These are phyloP conservation scores for Leccinum boreale DNA, from an alignment of 768 basidiomycete species.

Conservation along the genomic window DNA sequence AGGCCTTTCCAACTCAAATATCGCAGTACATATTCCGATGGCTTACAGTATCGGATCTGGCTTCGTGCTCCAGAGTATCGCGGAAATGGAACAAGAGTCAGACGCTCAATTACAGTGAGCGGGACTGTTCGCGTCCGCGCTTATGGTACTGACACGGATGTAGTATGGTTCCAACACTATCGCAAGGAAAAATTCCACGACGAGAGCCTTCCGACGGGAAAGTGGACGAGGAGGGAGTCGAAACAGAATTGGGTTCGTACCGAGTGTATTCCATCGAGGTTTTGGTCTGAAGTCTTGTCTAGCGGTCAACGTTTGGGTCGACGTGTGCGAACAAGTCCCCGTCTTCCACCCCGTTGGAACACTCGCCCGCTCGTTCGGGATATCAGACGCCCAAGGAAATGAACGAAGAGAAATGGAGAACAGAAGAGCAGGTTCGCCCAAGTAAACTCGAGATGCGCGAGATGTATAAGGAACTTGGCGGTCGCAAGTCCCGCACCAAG, in stretches of 20 bases:
- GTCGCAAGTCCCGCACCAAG: slow-evolving; percentile 76
- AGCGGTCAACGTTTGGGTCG: slow-evolving; percentile 53
- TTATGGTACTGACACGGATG: slow-evolving; percentile 6
- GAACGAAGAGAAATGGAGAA: slow-evolving; percentile 70
- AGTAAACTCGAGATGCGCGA: slow-evolving; percentile 85
- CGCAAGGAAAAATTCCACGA: slow-evolving; percentile 85
- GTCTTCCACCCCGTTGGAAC: slow-evolving; percentile 44
- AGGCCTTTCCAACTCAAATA: slow-evolving; percentile 73
- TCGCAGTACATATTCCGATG: slow-evolving; percentile 73
- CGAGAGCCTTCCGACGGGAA: slow-evolving; percentile 70
- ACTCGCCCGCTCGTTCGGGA: slow-evolving; percentile 51
- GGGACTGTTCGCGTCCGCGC: not conserved
- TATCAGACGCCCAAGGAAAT: slow-evolving; percentile 77
- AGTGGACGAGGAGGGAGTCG: slow-evolving; percentile 93
- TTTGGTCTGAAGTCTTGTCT: not conserved
- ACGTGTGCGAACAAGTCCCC: slow-evolving; percentile 38
- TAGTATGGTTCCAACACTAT: slow-evolving; percentile 95
- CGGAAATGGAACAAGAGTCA: slow-evolving; percentile 88
- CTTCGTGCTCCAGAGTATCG: slow-evolving; percentile 75
- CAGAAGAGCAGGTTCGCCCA: slow-evolving; percentile 54
- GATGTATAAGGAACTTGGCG: slow-evolving; percentile 88
- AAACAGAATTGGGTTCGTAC: slow-evolving; percentile 80
- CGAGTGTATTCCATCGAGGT: slow-evolving; percentile 5
- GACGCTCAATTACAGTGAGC: slow-evolving; percentile 83
- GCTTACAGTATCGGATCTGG: slow-evolving; percentile 63